Conservation (phyloP, 1,284 basidiomycete species). For the Peniophora sp. region DNA sequence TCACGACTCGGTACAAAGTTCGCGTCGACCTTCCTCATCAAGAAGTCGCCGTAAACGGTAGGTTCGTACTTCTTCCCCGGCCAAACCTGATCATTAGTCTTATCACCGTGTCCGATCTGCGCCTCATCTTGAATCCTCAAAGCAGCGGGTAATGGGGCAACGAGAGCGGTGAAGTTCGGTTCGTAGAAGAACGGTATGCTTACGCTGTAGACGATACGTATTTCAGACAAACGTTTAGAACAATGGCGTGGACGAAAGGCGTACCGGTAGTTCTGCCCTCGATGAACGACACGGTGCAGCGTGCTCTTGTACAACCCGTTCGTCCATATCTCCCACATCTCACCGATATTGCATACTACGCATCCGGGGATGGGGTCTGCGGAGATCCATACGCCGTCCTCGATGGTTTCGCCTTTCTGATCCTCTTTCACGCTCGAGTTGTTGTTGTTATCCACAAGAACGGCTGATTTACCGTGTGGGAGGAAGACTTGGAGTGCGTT, state of each 20-base stretch:
- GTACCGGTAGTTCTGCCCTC: slow-evolving; percentile 64
- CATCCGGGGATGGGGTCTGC: slow-evolving; percentile 74
- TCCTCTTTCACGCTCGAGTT: slow-evolving; percentile 37
- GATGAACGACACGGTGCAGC: slow-evolving; percentile 73
- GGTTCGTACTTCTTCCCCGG: slow-evolving; percentile 30
- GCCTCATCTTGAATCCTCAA: slow-evolving; percentile 33
- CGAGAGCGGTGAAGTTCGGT: slow-evolving; percentile 64
- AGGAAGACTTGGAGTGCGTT: slow-evolving; percentile 78
- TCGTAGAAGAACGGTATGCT: slow-evolving; percentile 86
- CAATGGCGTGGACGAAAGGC: slow-evolving; percentile 5
- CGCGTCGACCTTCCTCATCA: slow-evolving; percentile 59
- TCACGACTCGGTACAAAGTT: slow-evolving; percentile 42
- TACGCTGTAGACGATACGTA: slow-evolving; percentile 30
- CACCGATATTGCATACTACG: slow-evolving; percentile 78
- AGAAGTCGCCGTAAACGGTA: slow-evolving; percentile 68
- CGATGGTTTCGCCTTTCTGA: slow-evolving; percentile 45
- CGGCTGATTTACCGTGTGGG: slow-evolving; percentile 22
- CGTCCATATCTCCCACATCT: slow-evolving; percentile 87
- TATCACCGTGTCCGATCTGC: slow-evolving; percentile 8
- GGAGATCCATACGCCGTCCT: slow-evolving; percentile 67
- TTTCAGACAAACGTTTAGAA: slow-evolving; percentile 5
- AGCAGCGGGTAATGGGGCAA: slow-evolving; percentile 54
- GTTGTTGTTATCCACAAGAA: slow-evolving; percentile 26
- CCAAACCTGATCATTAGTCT: slow-evolving; percentile 8
- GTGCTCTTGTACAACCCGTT: slow-evolving; percentile 73